Evolutionary conservation across 495 filamentous ascomycete species (phyloP).

Genomic region (Sordaria brevicollis): DNA sequence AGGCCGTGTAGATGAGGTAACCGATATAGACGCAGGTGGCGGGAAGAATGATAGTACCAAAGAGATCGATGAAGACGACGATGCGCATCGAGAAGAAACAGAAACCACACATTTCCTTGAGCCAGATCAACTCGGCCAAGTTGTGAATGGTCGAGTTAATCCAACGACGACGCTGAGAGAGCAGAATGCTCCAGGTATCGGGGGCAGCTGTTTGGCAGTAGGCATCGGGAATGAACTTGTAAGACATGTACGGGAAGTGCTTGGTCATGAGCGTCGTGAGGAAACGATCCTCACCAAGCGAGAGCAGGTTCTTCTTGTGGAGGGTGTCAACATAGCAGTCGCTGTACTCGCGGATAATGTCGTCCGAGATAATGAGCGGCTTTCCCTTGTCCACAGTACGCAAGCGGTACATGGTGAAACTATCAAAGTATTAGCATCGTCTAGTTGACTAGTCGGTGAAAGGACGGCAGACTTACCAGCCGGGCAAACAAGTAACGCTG

Average conservation of each 20-base stretch:
- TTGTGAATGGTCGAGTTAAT: slow-evolving; percentile 99
- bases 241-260: slow-evolving; percentile 89
- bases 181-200: slow-evolving; percentile 81
- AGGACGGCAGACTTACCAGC: slow-evolving; percentile 61
- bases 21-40: slow-evolving; percentile 83
- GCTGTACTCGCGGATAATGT: slow-evolving; percentile 77
- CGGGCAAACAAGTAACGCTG: slow-evolving; percentile 93
- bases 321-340: slow-evolving; percentile 85
- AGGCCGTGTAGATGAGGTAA: slow-evolving; percentile 78
- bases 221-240: slow-evolving; percentile 90
- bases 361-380: slow-evolving; percentile 84
- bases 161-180: slow-evolving; percentile 94
- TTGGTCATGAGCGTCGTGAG: slow-evolving; percentile 97
- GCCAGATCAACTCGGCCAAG: slow-evolving; percentile 72
- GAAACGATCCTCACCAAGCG: slow-evolving; percentile 94
- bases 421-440: slow-evolving; percentile 33
- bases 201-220: slow-evolving; percentile 89
- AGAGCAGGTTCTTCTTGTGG: slow-evolving; percentile 95
- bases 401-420: slow-evolving; percentile 98
- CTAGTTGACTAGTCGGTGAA: neutral
- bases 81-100: slow-evolving; percentile 99
- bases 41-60: slow-evolving; percentile 88
- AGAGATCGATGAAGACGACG: slow-evolving; percentile 88
- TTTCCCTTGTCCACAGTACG: slow-evolving; percentile 85
- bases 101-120: slow-evolving; percentile 93